Conservation (phyloP, 2,329 filamentous ascomycete genomes). For the Elsinoe necatrix region DNA sequence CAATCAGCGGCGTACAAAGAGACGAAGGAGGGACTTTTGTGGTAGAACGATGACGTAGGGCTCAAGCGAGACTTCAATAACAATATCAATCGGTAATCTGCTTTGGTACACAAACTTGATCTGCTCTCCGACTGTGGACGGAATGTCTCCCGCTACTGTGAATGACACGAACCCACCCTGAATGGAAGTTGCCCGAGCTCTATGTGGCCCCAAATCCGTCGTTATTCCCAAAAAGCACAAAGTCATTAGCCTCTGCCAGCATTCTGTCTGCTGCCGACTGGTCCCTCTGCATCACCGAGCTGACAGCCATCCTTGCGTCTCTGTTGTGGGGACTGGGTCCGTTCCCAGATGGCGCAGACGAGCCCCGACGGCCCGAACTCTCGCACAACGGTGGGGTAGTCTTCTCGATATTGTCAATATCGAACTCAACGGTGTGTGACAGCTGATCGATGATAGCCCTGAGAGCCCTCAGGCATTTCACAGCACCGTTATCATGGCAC, state of each 20-base stretch:
- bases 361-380: not conserved
- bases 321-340: not conserved
- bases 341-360: not conserved
- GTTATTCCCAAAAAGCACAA: constrained; percentile 9
- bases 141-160: too few species aligned
- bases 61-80: too few species aligned
- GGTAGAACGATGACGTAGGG: too few species aligned
- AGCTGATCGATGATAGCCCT: constrained; percentile 4
- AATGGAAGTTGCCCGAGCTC: too few species aligned
- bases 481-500: constrained; percentile 9
- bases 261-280: constrained; percentile 8
- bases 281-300: not conserved
- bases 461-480: not conserved
- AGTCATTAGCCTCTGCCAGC: constrained; percentile 9
- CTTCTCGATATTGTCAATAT: constrained; percentile 12
- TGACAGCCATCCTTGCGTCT: not conserved
- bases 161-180: too few species aligned
- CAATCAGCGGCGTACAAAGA: too few species aligned
- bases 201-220: not conserved
- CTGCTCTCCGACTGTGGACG: too few species aligned
- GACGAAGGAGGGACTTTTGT: too few species aligned
- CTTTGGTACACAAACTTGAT: too few species aligned
- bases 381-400: constrained; percentile 2
- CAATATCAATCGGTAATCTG: too few species aligned
- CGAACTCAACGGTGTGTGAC: constrained; percentile 13